Percentiles rank a stretch among this genome's conserved stretches.
These are phyloP conservation scores for Gossypium gossypioides DNA, from an alignment of 441 rosid species.

Conservation along the genomic window DNA sequence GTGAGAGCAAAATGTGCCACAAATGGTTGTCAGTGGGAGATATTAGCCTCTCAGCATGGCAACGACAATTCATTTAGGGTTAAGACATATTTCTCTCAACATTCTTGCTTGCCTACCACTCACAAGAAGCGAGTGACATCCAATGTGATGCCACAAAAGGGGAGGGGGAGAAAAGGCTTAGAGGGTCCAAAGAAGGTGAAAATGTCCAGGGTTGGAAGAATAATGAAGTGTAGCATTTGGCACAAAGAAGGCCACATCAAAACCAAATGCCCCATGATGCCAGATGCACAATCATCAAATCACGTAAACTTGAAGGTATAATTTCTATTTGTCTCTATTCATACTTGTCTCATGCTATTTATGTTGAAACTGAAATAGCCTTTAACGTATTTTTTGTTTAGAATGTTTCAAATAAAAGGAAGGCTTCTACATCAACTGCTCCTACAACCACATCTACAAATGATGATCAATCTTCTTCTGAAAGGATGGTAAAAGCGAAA, in stretches of 20 bases:
- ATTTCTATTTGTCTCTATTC: not conserved
- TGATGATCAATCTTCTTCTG: not conserved
- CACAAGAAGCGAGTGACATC: not conserved
- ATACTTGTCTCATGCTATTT: not conserved
- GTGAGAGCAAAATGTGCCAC: not conserved
- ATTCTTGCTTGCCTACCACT: not conserved
- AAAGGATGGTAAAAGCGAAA: not conserved
- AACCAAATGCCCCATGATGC: not conserved
- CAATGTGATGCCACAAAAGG: not conserved
- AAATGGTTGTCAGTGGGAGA: not conserved
- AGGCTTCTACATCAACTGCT: not conserved
- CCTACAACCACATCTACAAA: not conserved
- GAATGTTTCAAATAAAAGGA: not conserved
- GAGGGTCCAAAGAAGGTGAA: not conserved
- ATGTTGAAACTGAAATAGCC: not conserved
- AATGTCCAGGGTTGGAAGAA: not conserved
- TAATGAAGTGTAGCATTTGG: not conserved
- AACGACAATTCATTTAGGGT: not conserved
- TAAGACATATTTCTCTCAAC: not conserved
- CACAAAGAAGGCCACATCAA: not conserved
- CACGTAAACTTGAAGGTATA: not conserved
- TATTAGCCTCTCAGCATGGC: not conserved
- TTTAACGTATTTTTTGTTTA: not conserved
- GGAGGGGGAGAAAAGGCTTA: not conserved
- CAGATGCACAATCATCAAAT: not conserved